These are phyloP conservation scores for Pyrenophora tritici-repentis DNA, from an alignment of 2,329 filamentous ascomycete species.

Conservation along the genomic window DNA sequence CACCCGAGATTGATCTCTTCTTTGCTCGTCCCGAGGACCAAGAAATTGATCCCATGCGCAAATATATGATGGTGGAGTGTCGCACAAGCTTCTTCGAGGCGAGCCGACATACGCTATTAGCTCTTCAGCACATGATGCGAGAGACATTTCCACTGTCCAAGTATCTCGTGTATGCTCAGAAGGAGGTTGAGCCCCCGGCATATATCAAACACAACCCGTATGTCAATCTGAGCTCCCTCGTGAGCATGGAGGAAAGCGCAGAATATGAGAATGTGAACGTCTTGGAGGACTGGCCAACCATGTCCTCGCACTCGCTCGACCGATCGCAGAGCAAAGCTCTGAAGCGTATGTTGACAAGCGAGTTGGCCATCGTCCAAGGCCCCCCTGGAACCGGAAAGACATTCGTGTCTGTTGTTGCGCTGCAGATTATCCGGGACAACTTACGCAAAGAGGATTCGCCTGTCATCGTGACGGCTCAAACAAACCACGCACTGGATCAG, in stretches of 20 bases:
- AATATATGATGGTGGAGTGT: conserved; percentile 80
- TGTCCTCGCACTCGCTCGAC: conserved; percentile 62
- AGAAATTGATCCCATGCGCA: conserved; percentile 69
- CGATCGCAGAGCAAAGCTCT: conserved; percentile 72
- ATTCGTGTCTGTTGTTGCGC: conserved; percentile 73
- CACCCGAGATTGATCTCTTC: conserved; percentile 76
- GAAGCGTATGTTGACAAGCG: conserved; percentile 70
- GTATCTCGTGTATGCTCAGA: conserved; percentile 61
- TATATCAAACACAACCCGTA: conserved; percentile 59
- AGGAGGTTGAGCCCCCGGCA: conserved; percentile 54
- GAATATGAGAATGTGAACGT: conserved; percentile 58
- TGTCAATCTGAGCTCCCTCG: conserved; percentile 56
- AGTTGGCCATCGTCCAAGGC: conserved; percentile 79
- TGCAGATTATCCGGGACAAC: conserved; percentile 69
- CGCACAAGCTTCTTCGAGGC: conserved; percentile 77
- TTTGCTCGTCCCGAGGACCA: conserved; percentile 67
- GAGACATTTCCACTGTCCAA: conserved; percentile 68
- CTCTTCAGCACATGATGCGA: conserved; percentile 67
- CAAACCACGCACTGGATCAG: conserved; percentile 89
- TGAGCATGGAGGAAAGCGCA: conserved; percentile 45
- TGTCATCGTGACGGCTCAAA: conserved; percentile 81
- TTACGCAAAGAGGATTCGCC: conserved; percentile 62
- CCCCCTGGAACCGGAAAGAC: conserved; percentile 84
- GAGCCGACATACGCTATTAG: conserved; percentile 71
- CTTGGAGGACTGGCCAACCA: conserved; percentile 59